Conservation (phyloP, 2,329 filamentous ascomycete species). For the Monilinia vaccinii-corymbosi region DNA sequence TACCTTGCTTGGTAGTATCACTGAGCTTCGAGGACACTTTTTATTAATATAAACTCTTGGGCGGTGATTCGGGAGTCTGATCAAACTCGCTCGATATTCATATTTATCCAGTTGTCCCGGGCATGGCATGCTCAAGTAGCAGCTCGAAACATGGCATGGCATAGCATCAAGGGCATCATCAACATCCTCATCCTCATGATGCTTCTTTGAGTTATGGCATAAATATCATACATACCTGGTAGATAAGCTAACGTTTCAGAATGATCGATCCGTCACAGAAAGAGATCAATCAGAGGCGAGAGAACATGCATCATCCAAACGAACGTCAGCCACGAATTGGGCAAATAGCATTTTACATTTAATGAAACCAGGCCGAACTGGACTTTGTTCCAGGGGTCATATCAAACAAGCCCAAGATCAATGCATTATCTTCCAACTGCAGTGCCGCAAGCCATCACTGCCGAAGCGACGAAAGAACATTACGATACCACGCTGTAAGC, state of each 20-base stretch:
- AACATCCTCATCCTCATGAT: background rate
- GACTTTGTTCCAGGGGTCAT: no score
- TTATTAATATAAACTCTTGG: background rate
- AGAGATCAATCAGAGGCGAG: background rate
- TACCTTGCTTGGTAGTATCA: no score
- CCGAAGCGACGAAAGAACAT: background rate
- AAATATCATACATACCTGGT: background rate
- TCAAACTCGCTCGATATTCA: background rate
- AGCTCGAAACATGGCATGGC: no score
- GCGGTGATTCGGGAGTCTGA: background rate
- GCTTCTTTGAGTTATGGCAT: no score
- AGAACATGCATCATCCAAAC: background rate
- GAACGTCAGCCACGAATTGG: background rate
- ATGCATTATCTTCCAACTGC: background rate
- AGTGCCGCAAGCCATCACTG: background rate
- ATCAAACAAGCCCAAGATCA: slow-evolving; percentile 8
- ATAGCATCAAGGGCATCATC: no score
- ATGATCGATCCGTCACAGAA: background rate
- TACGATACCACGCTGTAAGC: background rate
- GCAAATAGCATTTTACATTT: no score
- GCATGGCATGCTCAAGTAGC: background rate
- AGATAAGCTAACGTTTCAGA: slow-evolving; percentile 1
- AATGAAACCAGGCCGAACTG: no score
- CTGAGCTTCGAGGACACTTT: background rate
- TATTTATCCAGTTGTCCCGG: no score